Evolutionary conservation across 805 yeast genomes (phyloP), one percentile per base, ranked within the genome.

Genomic region (Isabelozyma pseudorhagii): DNA sequence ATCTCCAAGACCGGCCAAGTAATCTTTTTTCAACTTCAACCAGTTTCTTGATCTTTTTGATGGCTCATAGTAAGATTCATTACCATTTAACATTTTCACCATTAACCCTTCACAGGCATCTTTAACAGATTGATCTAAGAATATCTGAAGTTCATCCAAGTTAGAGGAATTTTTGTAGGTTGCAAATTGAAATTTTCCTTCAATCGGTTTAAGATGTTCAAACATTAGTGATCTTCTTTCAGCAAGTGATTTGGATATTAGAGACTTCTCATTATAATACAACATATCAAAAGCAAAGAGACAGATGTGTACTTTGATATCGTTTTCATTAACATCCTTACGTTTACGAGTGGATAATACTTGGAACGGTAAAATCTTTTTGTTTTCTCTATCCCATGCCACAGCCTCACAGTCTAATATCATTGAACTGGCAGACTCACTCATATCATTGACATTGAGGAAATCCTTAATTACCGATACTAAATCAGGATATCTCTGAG

Each of bases 371-470:
- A 94, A 71, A 50, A 94, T 93, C 65, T 86, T 88, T n/a, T 81
- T 66, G 18, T 78, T 75, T 47, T 79, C 85, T 49, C 85, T 74
- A 67, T 93, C 97, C 96, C 96, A 94, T 0, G 99, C 99, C 8
- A 94, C 99, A 7, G 97, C 97, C 69, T 94, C 99, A 69, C 97
- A 88, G 65, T 94, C 99, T 50, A 94, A 67, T 50, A 94, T 90
- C 66, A 93, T 75, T 8, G 88, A 79, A 40, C 71, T 69, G 1
- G 82, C 75, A 1, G 60, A 53, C 10, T 65, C 63, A 3, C 52
- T 54, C 1, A 59, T 50, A 9, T 49, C 54, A 13, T 54, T 57
- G 5, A 55, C 63, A 25, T 71, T 69, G 40, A 83, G 60, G 51
- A 85, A 83, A 39, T 84, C 85, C 42, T 80, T 79, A 15, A 89